phyloP scores from a whole-genome alignment of 2,329 filamentous ascomycete genomes.

The Fusarium anguioides region DNA sequence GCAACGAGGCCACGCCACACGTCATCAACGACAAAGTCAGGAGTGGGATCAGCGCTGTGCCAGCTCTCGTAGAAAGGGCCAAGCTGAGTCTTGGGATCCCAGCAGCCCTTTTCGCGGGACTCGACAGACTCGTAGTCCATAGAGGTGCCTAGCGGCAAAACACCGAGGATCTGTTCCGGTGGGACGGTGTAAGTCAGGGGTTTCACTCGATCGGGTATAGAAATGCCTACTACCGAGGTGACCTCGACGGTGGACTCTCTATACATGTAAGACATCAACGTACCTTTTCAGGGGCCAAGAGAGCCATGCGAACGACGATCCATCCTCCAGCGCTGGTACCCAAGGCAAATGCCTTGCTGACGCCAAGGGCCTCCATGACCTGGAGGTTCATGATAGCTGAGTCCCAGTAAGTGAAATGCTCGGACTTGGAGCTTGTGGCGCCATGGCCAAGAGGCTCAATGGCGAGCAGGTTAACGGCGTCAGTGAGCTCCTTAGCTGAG shows the following conservation, averaged over 20 bases:
- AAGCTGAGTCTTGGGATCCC: conserved; percentile 59
- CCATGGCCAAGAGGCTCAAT: conserved; percentile 66
- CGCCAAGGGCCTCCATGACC: conserved; percentile 62
- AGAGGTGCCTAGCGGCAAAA: conserved; percentile 61
- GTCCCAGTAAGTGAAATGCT: conserved; percentile 68
- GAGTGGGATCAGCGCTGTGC: conserved; percentile 53
- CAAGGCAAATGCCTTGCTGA: conserved; percentile 60
- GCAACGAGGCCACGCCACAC: conserved; percentile 59
- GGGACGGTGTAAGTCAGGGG: conserved; percentile 14
- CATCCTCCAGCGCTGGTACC: conserved; percentile 66
- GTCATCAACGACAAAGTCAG: conserved; percentile 60
- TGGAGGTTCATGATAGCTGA: conserved; percentile 65
- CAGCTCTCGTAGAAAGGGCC: conserved; percentile 57
- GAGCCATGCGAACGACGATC: conserved; percentile 62
- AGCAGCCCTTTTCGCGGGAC: conserved; percentile 60
- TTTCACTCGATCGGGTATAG: conserved; percentile 3
- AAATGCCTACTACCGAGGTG: not conserved
- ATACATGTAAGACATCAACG: conserved; percentile 20
- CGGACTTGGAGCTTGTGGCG: conserved; percentile 54
- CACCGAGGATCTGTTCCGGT: conserved; percentile 56
- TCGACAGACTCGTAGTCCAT: conserved; percentile 64
- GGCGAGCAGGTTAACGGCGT: conserved; percentile 60
- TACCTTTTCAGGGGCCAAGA: conserved; percentile 61
- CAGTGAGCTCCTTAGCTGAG: conserved; percentile 52
- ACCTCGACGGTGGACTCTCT: not conserved